phyloP scores from a whole-genome alignment of 768 basidiomycete genomes.

The Hygrophorus pudorinus region DNA sequence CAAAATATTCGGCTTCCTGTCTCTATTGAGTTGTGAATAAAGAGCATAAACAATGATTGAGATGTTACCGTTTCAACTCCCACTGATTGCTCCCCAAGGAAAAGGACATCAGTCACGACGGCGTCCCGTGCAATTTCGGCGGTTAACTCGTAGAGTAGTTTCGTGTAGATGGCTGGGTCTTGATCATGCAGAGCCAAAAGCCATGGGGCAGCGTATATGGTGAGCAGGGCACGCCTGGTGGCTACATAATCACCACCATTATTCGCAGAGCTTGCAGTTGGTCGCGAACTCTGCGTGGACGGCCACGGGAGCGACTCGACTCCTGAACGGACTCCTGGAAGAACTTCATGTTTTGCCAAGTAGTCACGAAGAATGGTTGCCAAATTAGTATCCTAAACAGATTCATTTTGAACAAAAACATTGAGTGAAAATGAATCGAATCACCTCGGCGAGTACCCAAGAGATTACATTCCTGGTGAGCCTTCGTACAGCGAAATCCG shows the following conservation, averaged over 20 bases:
- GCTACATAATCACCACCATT: conserved; percentile 68
- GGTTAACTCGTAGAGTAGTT: conserved; percentile 43
- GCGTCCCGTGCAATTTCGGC: conserved; percentile 30
- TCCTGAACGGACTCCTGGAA: conserved; percentile 55
- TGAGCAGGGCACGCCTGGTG: conserved; percentile 41
- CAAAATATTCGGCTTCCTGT: conserved; percentile 20
- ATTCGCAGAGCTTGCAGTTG: conserved; percentile 29
- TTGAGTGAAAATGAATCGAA: conserved; percentile 5
- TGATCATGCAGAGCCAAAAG: conserved; percentile 57
- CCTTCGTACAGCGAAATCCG: conserved; percentile 59
- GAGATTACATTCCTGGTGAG: conserved; percentile 45
- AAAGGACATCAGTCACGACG: conserved; percentile 8
- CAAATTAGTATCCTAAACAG: conserved; percentile 51
- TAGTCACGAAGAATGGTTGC: conserved; percentile 60
- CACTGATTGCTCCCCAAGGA: conserved; percentile 1
- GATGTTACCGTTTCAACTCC: conserved; percentile 11
- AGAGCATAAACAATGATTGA: neutral
- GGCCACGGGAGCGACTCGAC: conserved; percentile 50
- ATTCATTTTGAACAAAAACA: conserved; percentile 2
- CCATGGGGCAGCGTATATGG: conserved; percentile 57
- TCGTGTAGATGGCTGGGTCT: conserved; percentile 42
- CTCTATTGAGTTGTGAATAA: conserved; percentile 3
- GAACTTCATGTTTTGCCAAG: conserved; percentile 40
- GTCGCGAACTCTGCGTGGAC: conserved; percentile 23
- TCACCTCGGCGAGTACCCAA: conserved; percentile 72